Evolutionary conservation across 2,329 filamentous ascomycete species (phyloP).

Genomic region (Fusarium scirpi): DNA sequence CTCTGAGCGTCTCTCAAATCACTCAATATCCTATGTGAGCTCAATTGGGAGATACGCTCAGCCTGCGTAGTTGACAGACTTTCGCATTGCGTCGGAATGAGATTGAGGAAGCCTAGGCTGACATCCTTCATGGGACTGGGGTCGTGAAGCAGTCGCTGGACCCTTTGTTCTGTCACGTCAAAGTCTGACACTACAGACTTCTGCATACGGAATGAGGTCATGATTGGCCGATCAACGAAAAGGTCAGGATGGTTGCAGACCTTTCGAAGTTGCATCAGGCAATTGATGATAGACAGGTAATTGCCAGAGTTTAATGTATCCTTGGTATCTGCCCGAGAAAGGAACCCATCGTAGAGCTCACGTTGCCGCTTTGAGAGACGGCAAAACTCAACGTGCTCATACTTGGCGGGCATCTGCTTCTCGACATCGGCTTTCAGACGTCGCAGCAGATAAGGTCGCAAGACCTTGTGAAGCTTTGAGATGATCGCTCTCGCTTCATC

Average conservation of each 20-base stretch:
- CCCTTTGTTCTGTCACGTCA: slow-evolving; percentile 75
- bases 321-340: slow-evolving; percentile 89
- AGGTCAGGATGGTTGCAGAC: slow-evolving; percentile 99
- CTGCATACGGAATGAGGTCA: slow-evolving; percentile 94
- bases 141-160: slow-evolving; percentile 75
- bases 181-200: slow-evolving; percentile 82
- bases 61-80: slow-evolving; percentile 66
- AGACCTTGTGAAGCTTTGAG: slow-evolving; percentile 90
- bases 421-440: slow-evolving; percentile 96
- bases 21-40: slow-evolving; percentile 76
- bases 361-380: slow-evolving; percentile 94
- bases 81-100: slow-evolving; percentile 80
- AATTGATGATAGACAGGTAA: slow-evolving; percentile 98
- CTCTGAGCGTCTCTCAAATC: slow-evolving; percentile 79
- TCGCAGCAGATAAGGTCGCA: slow-evolving; percentile 90
- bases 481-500: slow-evolving; percentile 94
- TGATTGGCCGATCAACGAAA: slow-evolving; percentile 95
- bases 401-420: slow-evolving; percentile 98
- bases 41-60: slow-evolving; percentile 72
- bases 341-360: slow-evolving; percentile 95
- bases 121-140: slow-evolving; percentile 72
- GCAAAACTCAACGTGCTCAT: slow-evolving; percentile 96
- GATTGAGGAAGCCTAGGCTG: slow-evolving; percentile 81
- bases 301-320: slow-evolving; percentile 92
- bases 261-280: slow-evolving; percentile 95